A percentile compares a stretch with the other conserved stretches of the same genome.
These are phyloP conservation scores for Podospora fimiseda DNA, from an alignment of 495 filamentous ascomycete genomes.

Conservation along the genomic window DNA sequence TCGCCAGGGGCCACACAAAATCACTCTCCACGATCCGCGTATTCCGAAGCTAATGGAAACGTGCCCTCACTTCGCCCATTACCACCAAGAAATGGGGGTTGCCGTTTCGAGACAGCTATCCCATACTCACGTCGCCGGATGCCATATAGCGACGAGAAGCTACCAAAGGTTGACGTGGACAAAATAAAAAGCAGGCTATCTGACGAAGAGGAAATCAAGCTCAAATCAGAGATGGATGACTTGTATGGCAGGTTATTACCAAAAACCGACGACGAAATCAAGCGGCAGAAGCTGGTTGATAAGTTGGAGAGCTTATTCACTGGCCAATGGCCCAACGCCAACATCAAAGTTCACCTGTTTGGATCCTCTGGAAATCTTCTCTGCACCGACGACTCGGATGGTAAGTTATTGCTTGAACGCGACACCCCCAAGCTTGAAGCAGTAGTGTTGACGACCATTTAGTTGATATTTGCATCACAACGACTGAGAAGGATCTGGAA, in stretches of 20 bases:
- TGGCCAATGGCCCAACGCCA: slow-evolving; percentile 80
- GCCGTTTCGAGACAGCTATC: slow-evolving; percentile 69
- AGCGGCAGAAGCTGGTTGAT: slow-evolving; percentile 65
- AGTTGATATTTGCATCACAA: slow-evolving; percentile 98
- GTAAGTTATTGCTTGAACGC: slow-evolving; percentile 49
- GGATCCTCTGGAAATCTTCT: slow-evolving; percentile 94
- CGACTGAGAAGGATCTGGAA: slow-evolving; percentile 73
- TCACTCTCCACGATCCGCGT: slow-evolving; percentile 83
- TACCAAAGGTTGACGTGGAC: slow-evolving; percentile 61
- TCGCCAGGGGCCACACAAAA: slow-evolving; percentile 69
- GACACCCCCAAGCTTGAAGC: too few species aligned
- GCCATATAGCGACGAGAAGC: slow-evolving; percentile 73
- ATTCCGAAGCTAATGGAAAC: slow-evolving; percentile 75
- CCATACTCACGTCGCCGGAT: slow-evolving; percentile 59
- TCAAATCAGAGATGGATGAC: slow-evolving; percentile 74
- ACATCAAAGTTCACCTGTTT: slow-evolving; percentile 89
- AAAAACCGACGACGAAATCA: slow-evolving; percentile 67
- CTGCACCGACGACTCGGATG: slow-evolving; percentile 94
- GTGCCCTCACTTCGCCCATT: slow-evolving; percentile 58
- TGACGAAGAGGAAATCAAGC: slow-evolving; percentile 66
- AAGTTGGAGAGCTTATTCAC: slow-evolving; percentile 87
- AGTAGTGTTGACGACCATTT: slow-evolving; percentile 24
- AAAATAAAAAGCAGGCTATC: slow-evolving; percentile 60
- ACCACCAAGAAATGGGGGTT: slow-evolving; percentile 49
- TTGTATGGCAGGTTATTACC: slow-evolving; percentile 82